Evolutionary conservation across 805 yeast species (phyloP), one percentile per base, ranked within the genome.

Genomic region (Isabelozyma gotoi): DNA sequence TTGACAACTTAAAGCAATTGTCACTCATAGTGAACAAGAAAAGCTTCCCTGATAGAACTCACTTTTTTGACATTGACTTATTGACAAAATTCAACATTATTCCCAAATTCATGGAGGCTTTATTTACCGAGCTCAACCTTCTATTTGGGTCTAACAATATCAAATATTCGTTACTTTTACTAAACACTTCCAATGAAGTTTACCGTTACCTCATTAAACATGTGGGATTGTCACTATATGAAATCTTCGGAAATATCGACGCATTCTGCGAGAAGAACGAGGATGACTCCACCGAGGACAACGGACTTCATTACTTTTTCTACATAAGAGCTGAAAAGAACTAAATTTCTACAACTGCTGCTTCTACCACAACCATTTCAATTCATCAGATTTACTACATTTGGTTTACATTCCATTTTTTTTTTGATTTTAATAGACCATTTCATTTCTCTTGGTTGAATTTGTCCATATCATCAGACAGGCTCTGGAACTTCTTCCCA

Each of bases 81-180:
- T 19, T 36, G 5, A 15, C 31, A n/a, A 20, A 15, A 20, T 56
- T 56, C 36, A 53, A 59, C 15, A 44, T 59, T 18, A 51, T 67
- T 4, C 67, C 68, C 4, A 48, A 61, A 38, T 58, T 60, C 27
- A 40, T 58, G 2, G 59, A 56, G 36, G 44, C 48, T 5, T 19
- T 67, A 0, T 45, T 68, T 6, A 27, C 36, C 1, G 65, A 58
- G 29, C 49, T 67, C 18, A 34, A 46, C 19, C 36, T 36, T 7
- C 37, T 68, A 3, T 71, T 71, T 45, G 76, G 75, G 1, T 49
- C 55, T 5, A 58, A 53, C 1, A 57, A 61, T 40, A 68, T 71
- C n/a, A 60, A 57, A 42, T 65, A 55, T 33, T 51, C 64, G 2
- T 44, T 65, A 2, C 55, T 60, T 4, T 46, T 71, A 7, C 47